Conservation (phyloP, 2,329 filamentous ascomycete species). For the Verticillium klebahnii region DNA sequence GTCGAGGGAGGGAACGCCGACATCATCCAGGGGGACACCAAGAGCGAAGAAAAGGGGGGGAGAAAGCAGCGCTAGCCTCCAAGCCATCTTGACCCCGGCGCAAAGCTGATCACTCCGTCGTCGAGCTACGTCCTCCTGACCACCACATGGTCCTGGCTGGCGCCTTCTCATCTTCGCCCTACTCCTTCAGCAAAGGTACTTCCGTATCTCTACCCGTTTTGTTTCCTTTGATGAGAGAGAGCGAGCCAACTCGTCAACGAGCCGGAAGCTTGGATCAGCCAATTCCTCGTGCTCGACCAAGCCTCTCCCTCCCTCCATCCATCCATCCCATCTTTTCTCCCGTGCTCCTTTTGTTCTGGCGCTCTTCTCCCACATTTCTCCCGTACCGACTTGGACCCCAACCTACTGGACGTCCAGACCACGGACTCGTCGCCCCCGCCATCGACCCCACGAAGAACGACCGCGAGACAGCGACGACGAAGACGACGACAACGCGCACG, state of each 20-base stretch:
- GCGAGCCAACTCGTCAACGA: not conserved
- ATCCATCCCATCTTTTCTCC: constrained; percentile 3
- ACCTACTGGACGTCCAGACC: not conserved
- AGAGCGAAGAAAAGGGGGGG: not conserved
- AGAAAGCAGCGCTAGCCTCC: not conserved
- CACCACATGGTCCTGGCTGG: not conserved
- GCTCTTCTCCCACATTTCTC: not conserved
- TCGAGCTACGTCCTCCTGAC: not conserved
- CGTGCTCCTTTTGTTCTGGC: not conserved
- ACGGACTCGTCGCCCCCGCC: not conserved
- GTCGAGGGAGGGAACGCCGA: not conserved
- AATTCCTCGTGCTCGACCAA: constrained; percentile 2
- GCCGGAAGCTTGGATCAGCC: constrained; percentile 3
- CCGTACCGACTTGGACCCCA: not conserved
- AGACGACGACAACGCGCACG: not conserved
- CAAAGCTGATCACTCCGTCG: not conserved
- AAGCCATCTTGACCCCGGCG: not conserved
- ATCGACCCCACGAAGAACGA: not conserved
- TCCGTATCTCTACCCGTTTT: not conserved
- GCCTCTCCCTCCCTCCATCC: not conserved
- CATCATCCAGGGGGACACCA: not conserved
- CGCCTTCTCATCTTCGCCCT: not conserved
- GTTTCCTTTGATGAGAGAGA: not conserved
- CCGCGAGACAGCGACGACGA: not conserved
- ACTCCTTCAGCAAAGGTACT: not conserved